Base-by-base conservation (phyloP, 2,329 filamentous ascomycete species). In the Diaporthe capsici region DNA sequence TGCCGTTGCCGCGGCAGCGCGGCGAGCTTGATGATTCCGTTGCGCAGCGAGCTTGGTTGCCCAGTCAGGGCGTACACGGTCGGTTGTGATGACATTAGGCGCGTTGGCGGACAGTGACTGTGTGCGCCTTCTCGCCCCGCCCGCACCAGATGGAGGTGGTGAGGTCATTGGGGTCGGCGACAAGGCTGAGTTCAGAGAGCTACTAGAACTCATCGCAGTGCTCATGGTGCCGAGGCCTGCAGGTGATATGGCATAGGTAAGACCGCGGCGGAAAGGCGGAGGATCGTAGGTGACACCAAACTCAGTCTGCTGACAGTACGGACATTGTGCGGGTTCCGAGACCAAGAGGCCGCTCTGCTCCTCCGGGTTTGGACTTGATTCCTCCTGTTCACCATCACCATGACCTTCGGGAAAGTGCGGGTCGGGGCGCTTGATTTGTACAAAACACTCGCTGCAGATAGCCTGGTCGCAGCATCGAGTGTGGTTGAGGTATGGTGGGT, bases 381-480 rank as follows among this genome's bases (percentile, higher is more conserved):
- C 75, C 15, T 81, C 80, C 51, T 81, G 80, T 67, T 90, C 86
- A n/a, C 88, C 89, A 76, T 90, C 87, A n/a, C 88, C 89, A 75
- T 90, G 87, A 81, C 97, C 94, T 82, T 98, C 95, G 1, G 95
- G 95, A 53, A 95, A 92, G 83, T 98, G 95, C 13, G 95, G 96
- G 78, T 99, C 96, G 5, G 95, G 93, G 57, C 97, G 92, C 83
- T 98, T 98, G 83, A 99, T 99, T 84, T 99, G 97, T 5, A 99
- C 97, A 81, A 99, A 99, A 84, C 97, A 99, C 85, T 99, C 97
- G 57, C 96, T 98, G 85, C 97, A 99, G 77, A 99, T 98, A 8
- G 94, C 90, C 83, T 99, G 97, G 80, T 98, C 95, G 84, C 97
- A 99, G 83, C 97, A 99, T 79, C 97, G 90, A 0, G 97, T 99